Evolutionary conservation across 2,329 filamentous ascomycete genomes (phyloP).

Genomic region (Aspergillus felis): DNA sequence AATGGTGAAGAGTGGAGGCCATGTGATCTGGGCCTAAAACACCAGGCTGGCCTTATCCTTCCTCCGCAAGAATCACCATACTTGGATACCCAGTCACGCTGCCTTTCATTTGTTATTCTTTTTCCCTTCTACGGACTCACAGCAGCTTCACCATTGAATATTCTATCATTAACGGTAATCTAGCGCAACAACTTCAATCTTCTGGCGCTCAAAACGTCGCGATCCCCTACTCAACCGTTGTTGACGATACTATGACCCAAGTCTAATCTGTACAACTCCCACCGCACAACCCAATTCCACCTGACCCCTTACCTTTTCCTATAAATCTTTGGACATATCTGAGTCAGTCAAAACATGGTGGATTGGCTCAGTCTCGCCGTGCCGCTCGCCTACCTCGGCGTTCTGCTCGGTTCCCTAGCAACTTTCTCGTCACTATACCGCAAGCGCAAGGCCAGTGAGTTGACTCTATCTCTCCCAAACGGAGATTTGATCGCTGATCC

Average conservation of each 20-base stretch:
- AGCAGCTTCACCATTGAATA: neutral
- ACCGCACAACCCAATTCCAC: neutral
- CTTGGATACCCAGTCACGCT: neutral
- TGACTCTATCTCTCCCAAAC: neutral
- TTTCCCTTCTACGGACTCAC: neutral
- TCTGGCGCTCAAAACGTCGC: neutral
- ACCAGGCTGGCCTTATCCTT: slow-evolving; percentile 27
- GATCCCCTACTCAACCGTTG: neutral
- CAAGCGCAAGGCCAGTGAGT: slow-evolving; percentile 79
- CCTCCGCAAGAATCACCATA: neutral
- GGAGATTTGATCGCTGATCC: slow-evolving; percentile 10
- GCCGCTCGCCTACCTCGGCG: slow-evolving; percentile 82
- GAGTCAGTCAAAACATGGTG: slow-evolving; percentile 39
- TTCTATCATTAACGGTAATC: neutral
- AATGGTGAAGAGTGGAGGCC: slow-evolving; percentile 3
- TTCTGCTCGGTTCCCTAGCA: slow-evolving; percentile 81
- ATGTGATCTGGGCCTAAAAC: slow-evolving; percentile 22
- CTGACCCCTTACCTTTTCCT: neutral
- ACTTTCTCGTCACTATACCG: slow-evolving; percentile 93
- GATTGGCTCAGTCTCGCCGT: slow-evolving; percentile 84
- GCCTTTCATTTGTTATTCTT: neutral
- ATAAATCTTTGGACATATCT: slow-evolving; percentile 9
- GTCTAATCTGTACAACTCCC: slow-evolving; percentile 1
- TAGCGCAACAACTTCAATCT: neutral
- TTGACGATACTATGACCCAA: slow-evolving; percentile 8